Evolutionary conservation across 208 protist genomes (phyloP).

Genomic region (Leishmania tarentolae): DNA sequence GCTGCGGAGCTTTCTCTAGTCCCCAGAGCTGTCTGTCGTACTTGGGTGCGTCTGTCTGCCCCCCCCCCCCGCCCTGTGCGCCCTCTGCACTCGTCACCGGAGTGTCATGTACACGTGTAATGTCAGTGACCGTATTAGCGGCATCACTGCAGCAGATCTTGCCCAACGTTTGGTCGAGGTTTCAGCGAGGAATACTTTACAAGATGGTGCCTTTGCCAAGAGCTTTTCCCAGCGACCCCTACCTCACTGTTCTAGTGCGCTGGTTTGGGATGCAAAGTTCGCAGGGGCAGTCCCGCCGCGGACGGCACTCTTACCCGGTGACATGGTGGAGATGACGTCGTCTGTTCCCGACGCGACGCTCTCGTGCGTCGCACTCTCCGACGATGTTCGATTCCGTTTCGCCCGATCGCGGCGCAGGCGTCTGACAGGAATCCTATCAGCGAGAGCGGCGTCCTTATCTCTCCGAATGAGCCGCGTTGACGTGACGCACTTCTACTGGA

Average conservation of each 20-base stretch:
- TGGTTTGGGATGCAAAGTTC: constrained; percentile 18
- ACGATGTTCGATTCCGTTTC: constrained; percentile 19
- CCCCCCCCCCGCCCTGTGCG: too few species aligned
- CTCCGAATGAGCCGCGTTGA: constrained; percentile 2
- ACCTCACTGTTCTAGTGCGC: background rate
- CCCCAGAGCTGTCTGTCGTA: background rate
- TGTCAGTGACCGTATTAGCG: constrained; percentile 6
- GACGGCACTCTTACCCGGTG: constrained; percentile 20
- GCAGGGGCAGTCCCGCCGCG: constrained; percentile 12
- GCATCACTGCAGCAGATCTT: constrained; percentile 4
- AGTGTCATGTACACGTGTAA: background rate
- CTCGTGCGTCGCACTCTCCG: constrained; percentile 14
- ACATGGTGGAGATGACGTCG: constrained; percentile 6
- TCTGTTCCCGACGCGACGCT: background rate
- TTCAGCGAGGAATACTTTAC: background rate
- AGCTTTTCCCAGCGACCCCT: background rate
- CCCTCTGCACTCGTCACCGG: too few species aligned
- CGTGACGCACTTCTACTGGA: constrained; percentile 21
- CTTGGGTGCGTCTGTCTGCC: background rate
- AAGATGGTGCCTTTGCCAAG: background rate
- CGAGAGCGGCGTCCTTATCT: background rate
- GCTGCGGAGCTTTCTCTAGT: background rate
- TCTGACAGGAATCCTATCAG: constrained; percentile 14
- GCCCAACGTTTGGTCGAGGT: constrained; percentile 10
- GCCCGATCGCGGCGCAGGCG: constrained; percentile 20